A percentile compares a stretch with the other conserved stretches of the same genome.
Conservation (phyloP, 106 monocot species). For the Apostasia ramifera region DNA sequence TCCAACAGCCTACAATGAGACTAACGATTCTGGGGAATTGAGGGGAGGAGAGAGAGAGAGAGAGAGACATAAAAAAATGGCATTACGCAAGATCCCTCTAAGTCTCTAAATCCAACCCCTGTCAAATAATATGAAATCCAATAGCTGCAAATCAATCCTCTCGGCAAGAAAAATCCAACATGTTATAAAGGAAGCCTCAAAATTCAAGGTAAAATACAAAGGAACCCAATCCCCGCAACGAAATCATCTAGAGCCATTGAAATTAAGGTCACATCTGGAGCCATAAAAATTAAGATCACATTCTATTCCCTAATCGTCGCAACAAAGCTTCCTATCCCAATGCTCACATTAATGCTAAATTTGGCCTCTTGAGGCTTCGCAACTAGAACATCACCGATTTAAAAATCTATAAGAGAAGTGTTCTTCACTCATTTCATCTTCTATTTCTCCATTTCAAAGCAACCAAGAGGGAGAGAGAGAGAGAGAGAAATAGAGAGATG, state of each 20-base stretch:
- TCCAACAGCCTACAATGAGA: no score
- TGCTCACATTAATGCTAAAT: conserved; percentile 67
- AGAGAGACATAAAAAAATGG: no score
- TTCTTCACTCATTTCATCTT: conserved; percentile 56
- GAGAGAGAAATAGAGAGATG: no score
- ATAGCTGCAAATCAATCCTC: conserved; percentile 41
- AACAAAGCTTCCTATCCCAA: conserved; percentile 73
- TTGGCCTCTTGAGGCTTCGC: conserved; percentile 66
- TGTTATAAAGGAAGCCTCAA: conserved; percentile 84
- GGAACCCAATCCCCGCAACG: conserved; percentile 68
- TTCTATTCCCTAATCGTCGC: conserved; percentile 76
- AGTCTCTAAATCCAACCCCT: conserved; percentile 57
- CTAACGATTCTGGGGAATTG: no score
- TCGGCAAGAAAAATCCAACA: conserved; percentile 72
- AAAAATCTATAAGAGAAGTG: conserved; percentile 39
- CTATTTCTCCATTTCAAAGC: conserved; percentile 82
- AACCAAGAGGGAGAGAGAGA: conserved; percentile 53
- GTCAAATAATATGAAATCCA: conserved; percentile 58
- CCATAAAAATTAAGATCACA: conserved; percentile 70
- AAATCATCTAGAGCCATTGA: conserved; percentile 72
- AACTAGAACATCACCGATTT: conserved; percentile 46
- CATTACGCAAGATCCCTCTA: no score
- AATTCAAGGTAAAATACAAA: conserved; percentile 40
- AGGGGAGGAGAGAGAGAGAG: no score
- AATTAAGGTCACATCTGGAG: conserved; percentile 69